These are phyloP conservation scores for Sideroxylon spinosum DNA, from an alignment of 179 eudicot genomes.

Conservation along the genomic window DNA sequence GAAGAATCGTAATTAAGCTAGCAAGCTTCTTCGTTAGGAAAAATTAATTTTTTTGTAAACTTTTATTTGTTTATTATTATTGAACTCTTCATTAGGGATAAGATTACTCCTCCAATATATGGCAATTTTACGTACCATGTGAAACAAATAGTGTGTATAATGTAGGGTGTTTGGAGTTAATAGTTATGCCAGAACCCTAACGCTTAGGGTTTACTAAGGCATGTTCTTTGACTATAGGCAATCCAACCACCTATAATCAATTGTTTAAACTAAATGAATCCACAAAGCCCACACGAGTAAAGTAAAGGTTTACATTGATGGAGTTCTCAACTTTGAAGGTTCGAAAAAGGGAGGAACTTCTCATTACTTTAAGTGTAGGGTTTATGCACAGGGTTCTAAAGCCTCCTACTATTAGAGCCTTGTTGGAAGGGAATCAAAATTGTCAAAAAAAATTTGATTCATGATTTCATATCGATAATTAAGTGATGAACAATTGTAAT, in stretches of 20 bases:
- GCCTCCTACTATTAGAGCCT: conserved; percentile 14
- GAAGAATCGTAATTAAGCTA: too few relatives aligned
- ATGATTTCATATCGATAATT: background rate
- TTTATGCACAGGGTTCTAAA: conserved; percentile 15
- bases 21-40: too few relatives aligned
- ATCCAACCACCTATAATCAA: conserved; percentile 1
- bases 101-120: conserved; percentile 7
- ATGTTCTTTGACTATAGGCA: background rate
- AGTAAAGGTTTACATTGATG: conserved; percentile 15
- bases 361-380: conserved; percentile 20
- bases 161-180: conserved; percentile 23
- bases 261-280: conserved; percentile 21
- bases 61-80: too few relatives aligned
- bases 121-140: conserved; percentile 20
- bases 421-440: conserved; percentile 21
- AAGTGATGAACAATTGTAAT: too few relatives aligned
- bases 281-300: conserved; percentile 10
- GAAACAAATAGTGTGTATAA: conserved; percentile 23
- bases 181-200: conserved; percentile 16
- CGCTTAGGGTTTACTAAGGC: conserved; percentile 24
- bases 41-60: too few relatives aligned
- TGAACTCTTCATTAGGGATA: conserved; percentile 14
- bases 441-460: background rate
- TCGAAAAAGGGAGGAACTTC: conserved; percentile 9
- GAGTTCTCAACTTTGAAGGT: background rate